A percentile compares a stretch with the other conserved stretches of the same genome.
Evolutionary conservation across 2,329 filamentous ascomycete genomes (phyloP).

Genomic region (Cadophora luteo-olivacea): DNA sequence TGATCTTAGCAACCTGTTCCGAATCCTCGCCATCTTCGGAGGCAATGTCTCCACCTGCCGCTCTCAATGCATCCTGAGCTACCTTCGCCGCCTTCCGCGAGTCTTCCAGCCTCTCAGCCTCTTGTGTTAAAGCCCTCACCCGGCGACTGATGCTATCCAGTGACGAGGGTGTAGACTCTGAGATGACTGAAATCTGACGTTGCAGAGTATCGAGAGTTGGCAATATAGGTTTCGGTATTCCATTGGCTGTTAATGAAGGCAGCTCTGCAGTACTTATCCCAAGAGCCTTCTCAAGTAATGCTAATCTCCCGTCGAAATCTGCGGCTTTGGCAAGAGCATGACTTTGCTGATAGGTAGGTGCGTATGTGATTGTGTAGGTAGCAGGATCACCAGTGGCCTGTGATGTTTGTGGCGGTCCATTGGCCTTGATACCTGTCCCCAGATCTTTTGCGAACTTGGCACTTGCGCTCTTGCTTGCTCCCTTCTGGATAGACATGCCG

Average conservation of each 20-base stretch:
- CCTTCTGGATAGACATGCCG: slow-evolving; percentile 56
- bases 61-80: slow-evolving; percentile 63
- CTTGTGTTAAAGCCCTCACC: slow-evolving; percentile 72
- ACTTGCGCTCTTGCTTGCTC: slow-evolving; percentile 27
- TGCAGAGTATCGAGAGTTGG: slow-evolving; percentile 83
- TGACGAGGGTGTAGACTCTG: slow-evolving; percentile 73
- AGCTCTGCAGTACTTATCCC: slow-evolving; percentile 76
- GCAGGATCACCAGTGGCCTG: slow-evolving; percentile 45
- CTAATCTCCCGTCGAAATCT: slow-evolving; percentile 84
- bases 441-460: slow-evolving; percentile 42
- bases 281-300: slow-evolving; percentile 79
- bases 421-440: slow-evolving; percentile 41
- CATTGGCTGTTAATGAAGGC: slow-evolving; percentile 64
- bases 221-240: slow-evolving; percentile 72
- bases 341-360: slow-evolving; percentile 68
- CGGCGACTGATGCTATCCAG: slow-evolving; percentile 75
- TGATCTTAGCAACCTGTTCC: slow-evolving; percentile 86
- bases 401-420: slow-evolving; percentile 36
- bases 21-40: slow-evolving; percentile 58
- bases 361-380: slow-evolving; percentile 70
- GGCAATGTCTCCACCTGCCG: slow-evolving; percentile 47
- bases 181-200: slow-evolving; percentile 78
- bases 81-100: slow-evolving; percentile 66
- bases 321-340: slow-evolving; percentile 81
- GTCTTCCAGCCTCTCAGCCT: slow-evolving; percentile 76